A percentile compares a stretch with the other conserved stretches of the same genome.
These are phyloP conservation scores for Aschersonia sp. DNA, from an alignment of 2,329 filamentous ascomycete genomes.

Conservation along the genomic window DNA sequence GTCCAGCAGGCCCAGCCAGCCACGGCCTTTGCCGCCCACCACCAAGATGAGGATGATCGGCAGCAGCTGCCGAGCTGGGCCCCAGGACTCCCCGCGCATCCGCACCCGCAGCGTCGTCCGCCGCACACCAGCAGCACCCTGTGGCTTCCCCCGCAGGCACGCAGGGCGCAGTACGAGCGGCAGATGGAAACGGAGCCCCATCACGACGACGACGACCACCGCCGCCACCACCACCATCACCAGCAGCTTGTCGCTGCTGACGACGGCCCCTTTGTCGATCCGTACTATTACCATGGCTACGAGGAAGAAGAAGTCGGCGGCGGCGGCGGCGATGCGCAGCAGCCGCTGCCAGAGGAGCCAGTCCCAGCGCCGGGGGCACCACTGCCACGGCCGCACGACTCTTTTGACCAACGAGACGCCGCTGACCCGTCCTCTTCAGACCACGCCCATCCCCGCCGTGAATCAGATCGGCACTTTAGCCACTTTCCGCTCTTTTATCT, in stretches of 20 bases:
- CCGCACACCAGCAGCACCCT: conserved; percentile 3
- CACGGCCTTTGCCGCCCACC: neutral
- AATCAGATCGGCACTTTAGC: no score
- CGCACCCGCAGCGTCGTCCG: conserved; percentile 4
- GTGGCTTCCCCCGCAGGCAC: conserved; percentile 4
- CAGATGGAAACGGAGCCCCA: conserved; percentile 5
- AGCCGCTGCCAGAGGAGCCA: no score
- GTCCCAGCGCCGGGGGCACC: no score
- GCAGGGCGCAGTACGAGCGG: neutral
- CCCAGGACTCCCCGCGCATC: conserved; percentile 4
- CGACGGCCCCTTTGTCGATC: no score
- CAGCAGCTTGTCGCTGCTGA: neutral
- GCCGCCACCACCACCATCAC: neutral
- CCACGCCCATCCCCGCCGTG: no score
- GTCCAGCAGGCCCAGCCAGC: neutral
- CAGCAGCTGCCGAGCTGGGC: conserved; percentile 1
- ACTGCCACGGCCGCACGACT: no score
- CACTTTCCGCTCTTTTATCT: no score
- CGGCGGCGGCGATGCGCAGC: no score
- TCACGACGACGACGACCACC: conserved; percentile 1
- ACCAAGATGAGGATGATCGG: neutral
- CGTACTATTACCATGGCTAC: no score
- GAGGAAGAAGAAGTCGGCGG: no score
- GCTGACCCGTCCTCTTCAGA: no score
- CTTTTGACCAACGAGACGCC: no score